Evolutionary conservation across 495 filamentous ascomycete genomes (phyloP), one percentile per base, ranked within the genome.

Genomic region (Tuber microsphaerosporum): DNA sequence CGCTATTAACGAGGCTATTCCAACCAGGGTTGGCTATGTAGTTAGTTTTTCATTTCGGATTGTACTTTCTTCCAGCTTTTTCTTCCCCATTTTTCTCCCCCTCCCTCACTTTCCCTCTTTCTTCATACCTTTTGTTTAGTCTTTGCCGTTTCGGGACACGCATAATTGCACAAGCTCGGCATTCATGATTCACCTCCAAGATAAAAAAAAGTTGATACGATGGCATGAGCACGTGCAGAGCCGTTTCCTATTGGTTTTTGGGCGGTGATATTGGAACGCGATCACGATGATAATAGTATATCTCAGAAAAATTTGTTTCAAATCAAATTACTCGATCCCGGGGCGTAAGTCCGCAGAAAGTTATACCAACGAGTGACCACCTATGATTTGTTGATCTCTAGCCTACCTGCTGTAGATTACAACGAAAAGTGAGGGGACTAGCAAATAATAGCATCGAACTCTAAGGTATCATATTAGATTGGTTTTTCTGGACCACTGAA

Each of bases 21-120:
- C 56, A 78, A 61, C 78, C 48, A 71, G 37, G 69, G 42, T 70
- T 72, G 75, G 77, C 77, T 79, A 51, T 75, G 73, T 79, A 79
- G 73, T 71, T 79, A 79, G 72, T 73, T 73, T 39, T 69, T 74
- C 78, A 43, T 70, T 44, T 34, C 8, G 16, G 70, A 56, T n/a
- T 75, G 46, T 79, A 75, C 72, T 71, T 79, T 79, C 51, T 72
- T 75, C 69, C 73, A 77, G 70, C 72, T 69, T 73, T 73, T 16
- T 51, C 69, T 51, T 70, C 61, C 41, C 16, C 26, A 31, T 65
- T 65, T 42, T 73, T 61, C 75, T 73, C 75, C 78, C 70, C 77
- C 68, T n/a, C 68, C 71, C 69, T 65, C 56, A 16, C 26, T 71
- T 51, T 48, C 68, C 34, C 68, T 61, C 51, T 69, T 2, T 76